A percentile compares a stretch with the other conserved stretches of the same genome.
phyloP scores from a whole-genome alignment of 2,329 filamentous ascomycete genomes.

The Triangularia verruculosa region DNA sequence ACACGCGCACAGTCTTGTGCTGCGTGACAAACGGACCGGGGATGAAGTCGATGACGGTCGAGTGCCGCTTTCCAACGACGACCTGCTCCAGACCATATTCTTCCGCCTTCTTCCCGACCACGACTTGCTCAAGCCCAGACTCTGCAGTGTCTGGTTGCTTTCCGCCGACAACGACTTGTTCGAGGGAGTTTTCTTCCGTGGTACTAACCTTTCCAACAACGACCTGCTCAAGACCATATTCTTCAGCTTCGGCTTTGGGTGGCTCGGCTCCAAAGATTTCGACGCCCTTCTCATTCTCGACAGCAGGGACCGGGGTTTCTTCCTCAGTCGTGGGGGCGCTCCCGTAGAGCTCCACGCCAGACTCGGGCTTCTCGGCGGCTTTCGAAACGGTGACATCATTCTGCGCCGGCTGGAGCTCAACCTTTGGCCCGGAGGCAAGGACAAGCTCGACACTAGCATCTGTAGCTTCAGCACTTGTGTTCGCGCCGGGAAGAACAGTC shows the following conservation, averaged over 20 bases:
- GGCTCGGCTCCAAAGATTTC: not conserved
- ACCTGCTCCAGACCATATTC: not conserved
- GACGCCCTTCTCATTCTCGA: not conserved
- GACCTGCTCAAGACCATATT: not conserved
- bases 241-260: not conserved
- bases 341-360: not conserved
- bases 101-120: not conserved
- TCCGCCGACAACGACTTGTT: not conserved
- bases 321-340: not conserved
- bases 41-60: conserved; percentile 9
- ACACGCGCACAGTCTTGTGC: conserved; percentile 28
- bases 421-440: not conserved
- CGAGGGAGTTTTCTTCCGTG: not conserved
- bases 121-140: no score
- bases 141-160: not conserved
- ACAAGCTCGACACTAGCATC: not conserved
- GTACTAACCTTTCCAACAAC: not conserved
- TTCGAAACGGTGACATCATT: not conserved
- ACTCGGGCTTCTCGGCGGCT: not conserved
- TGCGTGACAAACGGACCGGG: conserved; percentile 23
- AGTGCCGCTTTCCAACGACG: not conserved
- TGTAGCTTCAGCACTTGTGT: not conserved
- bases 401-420: not conserved
- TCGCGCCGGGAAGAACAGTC: no score
- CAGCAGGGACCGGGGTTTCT: not conserved